A percentile compares a stretch with the other conserved stretches of the same genome.
Conservation (phyloP, 345 rosid species). For the Fremontodendron californicum region DNA sequence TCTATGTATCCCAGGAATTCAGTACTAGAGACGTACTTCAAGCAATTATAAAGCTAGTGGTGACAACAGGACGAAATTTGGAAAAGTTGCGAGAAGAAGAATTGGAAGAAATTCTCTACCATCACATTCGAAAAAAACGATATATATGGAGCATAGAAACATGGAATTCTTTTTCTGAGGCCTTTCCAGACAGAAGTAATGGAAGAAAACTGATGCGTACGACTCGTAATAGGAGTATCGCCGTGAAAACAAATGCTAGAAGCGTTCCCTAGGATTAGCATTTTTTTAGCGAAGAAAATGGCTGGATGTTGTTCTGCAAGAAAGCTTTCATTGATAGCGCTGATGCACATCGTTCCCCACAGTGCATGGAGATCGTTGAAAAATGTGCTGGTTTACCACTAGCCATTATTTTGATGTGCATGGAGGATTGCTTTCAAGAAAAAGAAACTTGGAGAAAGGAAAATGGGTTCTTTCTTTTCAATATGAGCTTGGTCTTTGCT, state of each 20-base stretch:
- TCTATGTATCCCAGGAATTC: constrained; percentile 23
- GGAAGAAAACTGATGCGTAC: constrained; percentile 28
- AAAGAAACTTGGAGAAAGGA: constrained; percentile 22
- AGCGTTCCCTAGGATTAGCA: constrained; percentile 12
- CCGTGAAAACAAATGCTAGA: constrained; percentile 16
- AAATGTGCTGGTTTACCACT: constrained; percentile 31
- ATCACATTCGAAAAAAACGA: constrained; percentile 10
- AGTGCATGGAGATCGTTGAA: constrained; percentile 23
- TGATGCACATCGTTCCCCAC: constrained; percentile 15
- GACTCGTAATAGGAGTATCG: constrained; percentile 21
- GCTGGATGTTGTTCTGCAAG: constrained; percentile 28
- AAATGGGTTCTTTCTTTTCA: constrained; percentile 23
- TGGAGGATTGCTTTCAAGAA: constrained; percentile 29
- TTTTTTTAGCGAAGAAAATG: constrained; percentile 16
- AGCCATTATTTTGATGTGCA: constrained; percentile 28
- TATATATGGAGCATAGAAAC: constrained; percentile 22
- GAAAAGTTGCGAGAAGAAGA: constrained; percentile 18
- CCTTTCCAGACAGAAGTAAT: constrained; percentile 18
- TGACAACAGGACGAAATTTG: background rate
- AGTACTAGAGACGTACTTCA: constrained; percentile 14
- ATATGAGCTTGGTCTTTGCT: constrained; percentile 19
- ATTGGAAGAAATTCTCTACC: constrained; percentile 16
- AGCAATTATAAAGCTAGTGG: constrained; percentile 20
- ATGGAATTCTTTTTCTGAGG: constrained; percentile 23
- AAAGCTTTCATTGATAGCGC: constrained; percentile 13